A percentile compares a stretch with the other conserved stretches of the same genome.
Conservation (phyloP, 495 filamentous ascomycete genomes). For the Collariella sp. region DNA sequence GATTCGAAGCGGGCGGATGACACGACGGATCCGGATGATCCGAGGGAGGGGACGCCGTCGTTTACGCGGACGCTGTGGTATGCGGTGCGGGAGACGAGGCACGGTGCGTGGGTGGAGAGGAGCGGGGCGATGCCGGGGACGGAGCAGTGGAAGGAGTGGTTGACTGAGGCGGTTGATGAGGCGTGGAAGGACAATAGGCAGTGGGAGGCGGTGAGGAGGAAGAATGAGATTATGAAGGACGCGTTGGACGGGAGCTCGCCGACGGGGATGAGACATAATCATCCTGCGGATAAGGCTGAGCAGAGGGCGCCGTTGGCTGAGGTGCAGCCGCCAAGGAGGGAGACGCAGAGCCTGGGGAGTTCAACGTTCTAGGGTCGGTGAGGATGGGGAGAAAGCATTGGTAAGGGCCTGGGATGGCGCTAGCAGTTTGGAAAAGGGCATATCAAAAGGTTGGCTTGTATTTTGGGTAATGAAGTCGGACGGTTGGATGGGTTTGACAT, state of each 20-base stretch:
- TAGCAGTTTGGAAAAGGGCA: too few relatives aligned
- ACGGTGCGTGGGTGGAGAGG: constrained; percentile 41
- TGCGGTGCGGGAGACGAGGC: constrained; percentile 44
- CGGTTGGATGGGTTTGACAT: too few relatives aligned
- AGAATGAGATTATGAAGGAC: constrained; percentile 41
- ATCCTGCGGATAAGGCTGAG: constrained; percentile 4
- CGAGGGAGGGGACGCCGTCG: constrained; percentile 30
- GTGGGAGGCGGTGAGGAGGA: constrained; percentile 44
- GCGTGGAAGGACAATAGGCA: constrained; percentile 23
- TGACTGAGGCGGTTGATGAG: constrained; percentile 38
- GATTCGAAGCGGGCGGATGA: constrained; percentile 29
- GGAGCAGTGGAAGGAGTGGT: constrained; percentile 44
- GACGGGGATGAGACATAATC: neutral
- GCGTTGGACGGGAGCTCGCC: constrained; percentile 12
- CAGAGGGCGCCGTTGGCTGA: constrained; percentile 18
- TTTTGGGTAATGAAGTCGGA: too few relatives aligned
- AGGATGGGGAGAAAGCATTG: neutral
- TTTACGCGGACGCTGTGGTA: constrained; percentile 51
- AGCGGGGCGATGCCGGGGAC: constrained; percentile 43
- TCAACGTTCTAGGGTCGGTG: neutral
- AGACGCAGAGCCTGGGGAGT: neutral
- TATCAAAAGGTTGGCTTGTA: too few relatives aligned
- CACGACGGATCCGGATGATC: constrained; percentile 14
- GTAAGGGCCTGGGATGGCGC: neutral
- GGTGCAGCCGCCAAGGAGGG: constrained; percentile 9